Evolutionary conservation across 2,329 filamentous ascomycete genomes (phyloP), one percentile per base, ranked within the genome.

Genomic region (Aaosphaeria arxii): DNA sequence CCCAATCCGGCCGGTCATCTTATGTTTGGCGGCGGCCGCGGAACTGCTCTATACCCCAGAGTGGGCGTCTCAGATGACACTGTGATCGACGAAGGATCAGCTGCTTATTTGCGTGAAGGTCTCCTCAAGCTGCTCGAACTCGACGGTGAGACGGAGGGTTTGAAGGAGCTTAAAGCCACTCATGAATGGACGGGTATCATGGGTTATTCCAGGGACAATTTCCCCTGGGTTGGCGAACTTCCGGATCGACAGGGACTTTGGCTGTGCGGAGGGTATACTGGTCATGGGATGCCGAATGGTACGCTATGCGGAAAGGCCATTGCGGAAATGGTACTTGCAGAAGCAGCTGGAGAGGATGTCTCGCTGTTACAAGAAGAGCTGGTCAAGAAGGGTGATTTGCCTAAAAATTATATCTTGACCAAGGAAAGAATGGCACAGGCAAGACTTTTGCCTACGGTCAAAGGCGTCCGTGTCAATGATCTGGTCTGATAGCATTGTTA

Each of bases 141-240:
- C 38, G 70, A 64, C 40, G 64, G 63, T 58, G 49, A 69, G 17
- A 66, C 51, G 57, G 62, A 66, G 6, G 73, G 61, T 1, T 51
- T 71, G 30, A 49, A 64, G n/a, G 76, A 79, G 55, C 63, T 82
- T 32, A 51, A 72, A 43, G 77, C 78, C 3, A 70, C 66, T 4
- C 66, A 71, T 42, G 70, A 80, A 62, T 92, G 88, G 88, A 88
- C 86, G 1, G 88, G 88, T 0, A 87, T 91, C 56, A 91, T 91
- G 88, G 88, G 85, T 0, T 91, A 83, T 67, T 84, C 81, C 30
- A 73, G 83, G 5, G 88, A 91, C 63, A 73, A 78, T 0, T 67
- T 78, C 44, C 87, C 88, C 0, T 91, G 85, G 84, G 84, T 91
- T 2, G 88, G 88, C 0, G 69, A 72, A 7, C 80, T 91, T n/a